Conservation (phyloP, 768 basidiomycete species). For the Pleurotus citrinopileatus region DNA sequence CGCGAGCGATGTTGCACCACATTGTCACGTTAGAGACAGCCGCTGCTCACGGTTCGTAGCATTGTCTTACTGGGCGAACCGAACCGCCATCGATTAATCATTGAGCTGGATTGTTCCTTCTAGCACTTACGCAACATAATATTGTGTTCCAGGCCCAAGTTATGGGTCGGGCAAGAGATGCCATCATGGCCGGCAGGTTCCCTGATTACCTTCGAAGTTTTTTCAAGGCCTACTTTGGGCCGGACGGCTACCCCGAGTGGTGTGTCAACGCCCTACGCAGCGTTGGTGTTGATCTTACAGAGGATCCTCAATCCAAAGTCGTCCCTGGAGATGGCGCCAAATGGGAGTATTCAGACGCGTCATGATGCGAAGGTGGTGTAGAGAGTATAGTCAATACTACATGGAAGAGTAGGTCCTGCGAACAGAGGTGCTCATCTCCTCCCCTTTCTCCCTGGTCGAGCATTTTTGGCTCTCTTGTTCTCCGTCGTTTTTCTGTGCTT, state of each 20-base stretch:
- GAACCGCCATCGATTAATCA: too few relatives aligned
- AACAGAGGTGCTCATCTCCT: constrained; percentile 28
- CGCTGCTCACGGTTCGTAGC: constrained; percentile 80
- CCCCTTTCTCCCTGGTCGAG: constrained; percentile 57
- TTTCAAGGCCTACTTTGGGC: constrained; percentile 75
- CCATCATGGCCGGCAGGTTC: constrained; percentile 75
- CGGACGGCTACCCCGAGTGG: constrained; percentile 83
- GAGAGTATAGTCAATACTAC: not conserved
- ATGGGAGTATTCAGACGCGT: constrained; percentile 72
- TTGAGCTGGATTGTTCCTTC: constrained; percentile 15
- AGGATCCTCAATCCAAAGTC: constrained; percentile 46
- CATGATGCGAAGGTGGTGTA: not conserved
- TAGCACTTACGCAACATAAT: constrained; percentile 83
- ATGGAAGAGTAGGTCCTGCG: too few relatives aligned
- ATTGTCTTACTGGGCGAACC: too few relatives aligned
- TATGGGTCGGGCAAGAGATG: constrained; percentile 82
- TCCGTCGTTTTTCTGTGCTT: constrained; percentile 67
- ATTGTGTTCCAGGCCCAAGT: constrained; percentile 83
- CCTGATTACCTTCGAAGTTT: constrained; percentile 75
- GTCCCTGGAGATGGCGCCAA: constrained; percentile 64
- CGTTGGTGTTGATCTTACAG: constrained; percentile 81
- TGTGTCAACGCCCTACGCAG: constrained; percentile 79
- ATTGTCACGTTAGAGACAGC: constrained; percentile 77
- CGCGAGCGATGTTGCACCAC: constrained; percentile 76
- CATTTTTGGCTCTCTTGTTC: constrained; percentile 74